Percentiles rank a stretch among this genome's conserved stretches.
These are phyloP conservation scores for Fusarium odoratissimum DNA, from an alignment of 2,329 filamentous ascomycete species.

Conservation along the genomic window DNA sequence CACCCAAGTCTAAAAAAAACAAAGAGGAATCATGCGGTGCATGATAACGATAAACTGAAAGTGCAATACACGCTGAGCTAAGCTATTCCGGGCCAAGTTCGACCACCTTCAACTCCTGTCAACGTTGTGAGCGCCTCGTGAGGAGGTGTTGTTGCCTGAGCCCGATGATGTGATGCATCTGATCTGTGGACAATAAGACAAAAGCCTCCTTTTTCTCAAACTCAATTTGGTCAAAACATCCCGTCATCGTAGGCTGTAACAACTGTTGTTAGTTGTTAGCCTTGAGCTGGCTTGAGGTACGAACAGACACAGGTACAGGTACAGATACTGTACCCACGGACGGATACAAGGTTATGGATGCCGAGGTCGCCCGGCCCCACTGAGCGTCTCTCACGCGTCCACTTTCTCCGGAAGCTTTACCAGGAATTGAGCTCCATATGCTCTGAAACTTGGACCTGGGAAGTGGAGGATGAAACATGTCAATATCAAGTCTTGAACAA, in stretches of 20 bases:
- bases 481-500: neutral
- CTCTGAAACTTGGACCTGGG: neutral
- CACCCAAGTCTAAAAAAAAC: neutral
- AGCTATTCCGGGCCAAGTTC: slow-evolving; percentile 14
- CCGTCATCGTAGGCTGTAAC: slow-evolving; percentile 5
- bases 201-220: slow-evolving; percentile 4
- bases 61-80: slow-evolving; percentile 7
- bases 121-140: slow-evolving; percentile 21
- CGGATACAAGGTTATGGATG: neutral
- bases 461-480: slow-evolving; percentile 8
- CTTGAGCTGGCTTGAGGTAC: slow-evolving; percentile 5
- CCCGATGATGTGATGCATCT: slow-evolving; percentile 19
- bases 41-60: slow-evolving; percentile 15
- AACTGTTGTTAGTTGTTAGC: slow-evolving; percentile 10
- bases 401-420: slow-evolving; percentile 22
- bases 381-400: slow-evolving; percentile 11
- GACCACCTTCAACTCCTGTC: slow-evolving; percentile 2
- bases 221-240: slow-evolving; percentile 19
- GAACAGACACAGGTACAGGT: neutral
- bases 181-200: neutral
- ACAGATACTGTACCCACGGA: neutral
- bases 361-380: slow-evolving; percentile 33
- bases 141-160: slow-evolving; percentile 34
- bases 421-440: slow-evolving; percentile 1
- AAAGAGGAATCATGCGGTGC: slow-evolving; percentile 7